These are phyloP conservation scores for Cadophora malorum DNA, from an alignment of 2,329 filamentous ascomycete species.

Conservation along the genomic window DNA sequence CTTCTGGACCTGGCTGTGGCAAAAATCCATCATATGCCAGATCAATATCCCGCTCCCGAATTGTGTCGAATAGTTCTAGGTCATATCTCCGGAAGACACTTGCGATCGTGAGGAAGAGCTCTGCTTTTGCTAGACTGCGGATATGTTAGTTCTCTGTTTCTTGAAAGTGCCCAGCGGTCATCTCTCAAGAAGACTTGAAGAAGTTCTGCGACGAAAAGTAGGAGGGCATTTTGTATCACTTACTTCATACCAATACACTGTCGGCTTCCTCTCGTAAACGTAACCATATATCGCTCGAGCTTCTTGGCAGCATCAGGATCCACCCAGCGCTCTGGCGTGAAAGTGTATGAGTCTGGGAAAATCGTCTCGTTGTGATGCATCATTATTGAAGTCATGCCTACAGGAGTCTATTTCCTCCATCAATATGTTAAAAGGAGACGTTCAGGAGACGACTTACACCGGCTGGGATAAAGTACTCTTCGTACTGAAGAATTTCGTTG, in stretches of 20 bases:
- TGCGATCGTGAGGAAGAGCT: conserved; percentile 30
- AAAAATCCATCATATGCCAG: conserved; percentile 32
- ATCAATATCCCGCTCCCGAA: conserved; percentile 27
- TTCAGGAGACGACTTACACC: conserved; percentile 40
- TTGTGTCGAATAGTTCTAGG: conserved; percentile 30
- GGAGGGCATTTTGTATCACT: neutral
- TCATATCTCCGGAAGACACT: conserved; percentile 27
- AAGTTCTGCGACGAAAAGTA: neutral
- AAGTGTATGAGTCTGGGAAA: conserved; percentile 49
- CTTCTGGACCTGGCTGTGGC: conserved; percentile 22
- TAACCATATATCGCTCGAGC: conserved; percentile 49
- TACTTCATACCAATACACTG: conserved; percentile 49
- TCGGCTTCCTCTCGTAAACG: conserved; percentile 51
- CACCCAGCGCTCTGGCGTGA: conserved; percentile 51
- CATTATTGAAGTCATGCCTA: conserved; percentile 49
- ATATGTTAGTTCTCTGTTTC: neutral
- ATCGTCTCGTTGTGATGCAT: conserved; percentile 50
- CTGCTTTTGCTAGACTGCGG: conserved; percentile 30
- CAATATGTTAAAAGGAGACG: neutral
- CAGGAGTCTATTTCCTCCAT: conserved; percentile 33
- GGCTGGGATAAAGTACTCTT: conserved; percentile 33
- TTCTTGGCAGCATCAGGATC: conserved; percentile 45
- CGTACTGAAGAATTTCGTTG: conserved; percentile 34
- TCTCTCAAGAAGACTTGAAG: no score
- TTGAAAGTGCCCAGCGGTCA: no score